Evolutionary conservation across 202 grass and related monocot species (phyloP), one percentile per base, ranked within the genome.

Genomic region (Bolboschoenoplectus hybrid): DNA sequence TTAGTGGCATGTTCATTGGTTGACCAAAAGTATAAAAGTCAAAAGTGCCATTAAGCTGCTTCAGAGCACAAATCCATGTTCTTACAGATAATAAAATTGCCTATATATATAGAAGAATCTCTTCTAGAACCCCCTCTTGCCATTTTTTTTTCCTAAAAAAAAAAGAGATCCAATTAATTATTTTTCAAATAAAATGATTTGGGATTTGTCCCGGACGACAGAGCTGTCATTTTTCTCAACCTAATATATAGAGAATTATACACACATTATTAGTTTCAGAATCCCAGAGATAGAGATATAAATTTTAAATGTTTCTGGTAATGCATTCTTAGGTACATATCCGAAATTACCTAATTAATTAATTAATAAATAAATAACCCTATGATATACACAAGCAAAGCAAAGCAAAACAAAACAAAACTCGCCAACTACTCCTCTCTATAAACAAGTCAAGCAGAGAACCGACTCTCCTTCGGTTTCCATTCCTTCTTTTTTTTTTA

Each of bases 401-500:
- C 43, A 32, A 70, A 45, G 11, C 14, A 5, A 74, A 58, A 9
- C 43, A 32, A 67, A 82, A 83, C 44, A 83, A 52, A 83, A 83
- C 81, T 53, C 2, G 14, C 32, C 82, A 84, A 71, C 82, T 7
- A 84, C 49, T 84, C 81, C 81, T 13, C 9, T 55, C 9, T 55
- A 84, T 50, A 71, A 84, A 71, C 82, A 71, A 84, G 64, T 39
- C 65, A 71, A 71, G 82, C 63, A 70, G 11, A 66, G 52, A 56
- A 44, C 49, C 51, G 16, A 38, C 82, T 68, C 63, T 38, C 46
- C 44, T 52, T 69, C 32, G 3, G 5, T 41, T 84, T 84, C 64
- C 75, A 78, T 78, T 53, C 82, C 32, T 40, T 58, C 9, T 11
- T 20, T 50, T 10, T 26, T 5, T 75, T 14, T 35, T 80, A 80